Conservation (phyloP, 306 rosid species). For the Vicia faba region DNA sequence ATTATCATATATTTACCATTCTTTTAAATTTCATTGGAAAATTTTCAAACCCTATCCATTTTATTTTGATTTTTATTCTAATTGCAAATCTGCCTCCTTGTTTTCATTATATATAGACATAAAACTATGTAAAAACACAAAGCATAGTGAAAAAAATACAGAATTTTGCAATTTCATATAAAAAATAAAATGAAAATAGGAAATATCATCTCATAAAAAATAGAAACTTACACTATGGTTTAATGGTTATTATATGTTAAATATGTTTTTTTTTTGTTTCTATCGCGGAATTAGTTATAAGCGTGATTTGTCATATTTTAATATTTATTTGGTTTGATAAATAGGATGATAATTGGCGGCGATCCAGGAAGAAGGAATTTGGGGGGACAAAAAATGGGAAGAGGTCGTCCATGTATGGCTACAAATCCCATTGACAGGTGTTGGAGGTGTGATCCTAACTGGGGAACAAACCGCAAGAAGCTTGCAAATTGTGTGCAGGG, state of each 20-base stretch:
- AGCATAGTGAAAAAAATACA: too few relatives aligned
- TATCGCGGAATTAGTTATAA: background rate
- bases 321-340: background rate
- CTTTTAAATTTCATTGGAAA: background rate
- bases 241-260: background rate
- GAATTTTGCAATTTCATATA: background rate
- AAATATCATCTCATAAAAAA: background rate
- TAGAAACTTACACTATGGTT: background rate
- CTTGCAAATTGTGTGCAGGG: conserved; percentile 64
- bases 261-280: background rate
- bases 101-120: background rate
- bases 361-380: conserved; percentile 50
- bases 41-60: too few relatives aligned
- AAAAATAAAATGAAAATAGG: background rate
- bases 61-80: too few relatives aligned
- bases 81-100: background rate
- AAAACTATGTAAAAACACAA: background rate
- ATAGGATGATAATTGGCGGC: conserved; percentile 38
- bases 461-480: conserved; percentile 63
- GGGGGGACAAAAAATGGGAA: background rate
- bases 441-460: conserved; percentile 79
- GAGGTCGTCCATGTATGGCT: conserved; percentile 48
- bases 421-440: conserved; percentile 39
- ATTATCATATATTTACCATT: background rate
- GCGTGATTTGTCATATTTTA: background rate